Conservation (phyloP, 306 rosid species). For the Pachyrhizus erosus region DNA sequence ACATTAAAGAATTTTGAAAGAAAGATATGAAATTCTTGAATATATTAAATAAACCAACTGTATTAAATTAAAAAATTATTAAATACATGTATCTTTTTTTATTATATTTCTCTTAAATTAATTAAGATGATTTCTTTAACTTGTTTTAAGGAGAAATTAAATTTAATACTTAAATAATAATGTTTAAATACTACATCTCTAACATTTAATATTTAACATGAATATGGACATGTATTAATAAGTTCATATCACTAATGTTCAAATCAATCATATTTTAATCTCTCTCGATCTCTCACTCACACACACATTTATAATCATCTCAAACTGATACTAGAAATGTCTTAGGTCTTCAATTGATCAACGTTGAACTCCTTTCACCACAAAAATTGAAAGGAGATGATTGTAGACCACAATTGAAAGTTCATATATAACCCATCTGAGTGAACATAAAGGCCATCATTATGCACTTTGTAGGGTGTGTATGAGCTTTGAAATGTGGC, state of each 20-base stretch:
- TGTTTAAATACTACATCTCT: neutral
- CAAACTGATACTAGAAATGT: neutral
- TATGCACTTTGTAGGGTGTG: conserved; percentile 5
- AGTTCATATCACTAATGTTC: neutral
- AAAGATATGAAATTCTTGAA: no score
- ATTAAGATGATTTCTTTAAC: no score
- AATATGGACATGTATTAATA: neutral
- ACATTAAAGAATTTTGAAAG: no score
- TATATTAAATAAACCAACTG: no score
- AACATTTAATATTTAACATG: neutral
- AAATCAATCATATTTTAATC: neutral
- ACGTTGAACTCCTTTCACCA: neutral
- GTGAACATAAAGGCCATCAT: neutral
- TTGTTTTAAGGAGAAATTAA: no score
- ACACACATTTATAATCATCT: neutral
- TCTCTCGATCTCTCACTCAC: no score
- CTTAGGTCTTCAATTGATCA: neutral
- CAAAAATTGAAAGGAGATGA: neutral
- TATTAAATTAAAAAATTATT: no score
- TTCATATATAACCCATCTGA: neutral
- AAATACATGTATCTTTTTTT: no score
- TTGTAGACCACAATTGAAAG: neutral
- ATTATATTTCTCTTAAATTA: no score
- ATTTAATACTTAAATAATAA: no score
- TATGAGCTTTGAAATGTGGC: neutral